Evolutionary conservation across 352 stramenopile genomes (phyloP), one percentile per base, ranked within the genome.

Genomic region (Globisporangium lucens): DNA sequence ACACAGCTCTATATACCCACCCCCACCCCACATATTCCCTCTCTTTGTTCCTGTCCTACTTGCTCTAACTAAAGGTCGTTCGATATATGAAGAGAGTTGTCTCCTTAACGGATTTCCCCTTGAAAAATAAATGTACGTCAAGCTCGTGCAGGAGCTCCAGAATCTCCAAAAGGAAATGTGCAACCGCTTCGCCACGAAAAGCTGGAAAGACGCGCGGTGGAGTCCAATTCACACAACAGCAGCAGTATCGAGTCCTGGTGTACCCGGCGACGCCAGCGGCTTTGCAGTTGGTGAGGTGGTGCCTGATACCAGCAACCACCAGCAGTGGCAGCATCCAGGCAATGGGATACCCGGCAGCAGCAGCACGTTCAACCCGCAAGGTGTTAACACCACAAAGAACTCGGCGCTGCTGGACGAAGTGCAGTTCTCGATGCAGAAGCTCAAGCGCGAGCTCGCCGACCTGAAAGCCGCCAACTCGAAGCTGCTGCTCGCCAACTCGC

Each of bases 1-100:
- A 82, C 82, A 1, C 82, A 91, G 56, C 75, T 90, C 60, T 93
- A 87, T 66, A 87, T 87, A 85, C 85, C 79, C 73, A 74, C 65
- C 67, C 59, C 38, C 61, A 33, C 67, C 59, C 38, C 61, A 33
- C 41, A 24, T 58, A 56, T 20, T 55, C n/a, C 38, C 29, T 49
- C 10, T 66, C 13, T 47, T 13, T 55, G 61, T 30, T 15, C 29
- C 33, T 29, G n/a, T 27, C 7, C n/a, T 29, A 7, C 13, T 13
- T 20, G 36, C 24, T 33, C 30, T 33, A 33, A 33, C 30, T 33
- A 33, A 5, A 47, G 15, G 7, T 47, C 15, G 15, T 33, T 60
- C 17, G 9, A 36, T 36, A 4, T 12, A 12, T 24, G 24, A 24
- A 24, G 17, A 52, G 27, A 15, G 10, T 2, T 29, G 9, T 38